These are phyloP conservation scores for Coemansia sp. DNA, from an alignment of 192 early-diverging fungal species.

Conservation along the genomic window DNA sequence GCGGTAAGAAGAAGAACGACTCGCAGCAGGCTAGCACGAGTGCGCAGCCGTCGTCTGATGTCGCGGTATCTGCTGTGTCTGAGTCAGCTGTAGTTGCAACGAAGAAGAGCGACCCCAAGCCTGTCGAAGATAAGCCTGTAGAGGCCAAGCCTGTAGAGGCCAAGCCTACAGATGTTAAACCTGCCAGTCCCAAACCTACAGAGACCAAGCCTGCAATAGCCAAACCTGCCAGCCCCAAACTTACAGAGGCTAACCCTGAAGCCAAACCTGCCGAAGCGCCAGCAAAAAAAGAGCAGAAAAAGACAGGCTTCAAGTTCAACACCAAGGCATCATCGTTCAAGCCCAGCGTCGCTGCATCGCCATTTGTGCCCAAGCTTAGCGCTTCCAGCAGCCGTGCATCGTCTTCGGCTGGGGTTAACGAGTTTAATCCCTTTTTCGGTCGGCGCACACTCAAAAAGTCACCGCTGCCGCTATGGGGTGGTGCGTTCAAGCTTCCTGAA, in stretches of 20 bases:
- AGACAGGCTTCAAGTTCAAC: slow-evolving; percentile 63
- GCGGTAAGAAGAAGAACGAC: slow-evolving; percentile 52
- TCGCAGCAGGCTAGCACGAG: slow-evolving; percentile 13
- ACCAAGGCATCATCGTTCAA: slow-evolving; percentile 74
- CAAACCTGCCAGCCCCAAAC: neutral
- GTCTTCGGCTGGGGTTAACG: slow-evolving; percentile 25
- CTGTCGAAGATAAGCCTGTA: neutral
- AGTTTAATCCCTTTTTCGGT: slow-evolving; percentile 50
- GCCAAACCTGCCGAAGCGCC: neutral
- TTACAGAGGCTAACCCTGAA: neutral
- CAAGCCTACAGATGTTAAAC: neutral
- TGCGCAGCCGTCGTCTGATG: slow-evolving; percentile 4
- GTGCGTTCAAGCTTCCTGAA: slow-evolving; percentile 23
- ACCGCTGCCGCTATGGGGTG: slow-evolving; percentile 35
- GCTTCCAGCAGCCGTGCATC: slow-evolving; percentile 39
- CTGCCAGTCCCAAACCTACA: neutral
- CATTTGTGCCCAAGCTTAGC: slow-evolving; percentile 65
- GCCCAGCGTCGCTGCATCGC: slow-evolving; percentile 65
- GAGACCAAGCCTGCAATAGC: neutral
- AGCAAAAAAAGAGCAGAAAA: slow-evolving; percentile 16
- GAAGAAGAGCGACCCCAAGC: neutral
- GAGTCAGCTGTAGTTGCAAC: neutral
- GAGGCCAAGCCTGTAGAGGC: neutral
- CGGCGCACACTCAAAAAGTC: slow-evolving; percentile 37
- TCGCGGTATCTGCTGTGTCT: neutral